Evolutionary conservation across 257 asterid species (phyloP).

Genomic region (Nicotiana knightiana): DNA sequence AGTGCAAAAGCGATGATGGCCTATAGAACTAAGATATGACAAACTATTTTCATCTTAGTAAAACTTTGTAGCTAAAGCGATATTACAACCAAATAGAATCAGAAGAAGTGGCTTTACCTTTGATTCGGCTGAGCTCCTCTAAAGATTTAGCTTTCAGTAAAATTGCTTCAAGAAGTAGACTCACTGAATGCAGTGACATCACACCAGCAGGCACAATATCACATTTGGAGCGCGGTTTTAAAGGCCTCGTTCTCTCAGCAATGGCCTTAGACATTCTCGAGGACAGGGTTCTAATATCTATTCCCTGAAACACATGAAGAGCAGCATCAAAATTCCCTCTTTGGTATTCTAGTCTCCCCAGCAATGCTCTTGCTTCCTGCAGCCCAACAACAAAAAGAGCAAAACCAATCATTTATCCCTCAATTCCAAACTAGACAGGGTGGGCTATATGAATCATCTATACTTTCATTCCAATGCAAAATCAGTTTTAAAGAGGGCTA

Average conservation of each 20-base stretch:
- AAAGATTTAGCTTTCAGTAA: slow-evolving; percentile 68
- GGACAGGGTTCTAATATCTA: slow-evolving; percentile 62
- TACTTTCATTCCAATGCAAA: no score
- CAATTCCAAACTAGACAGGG: neutral
- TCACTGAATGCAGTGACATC: slow-evolving; percentile 86
- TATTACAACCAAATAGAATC: neutral
- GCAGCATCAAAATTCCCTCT: slow-evolving; percentile 94
- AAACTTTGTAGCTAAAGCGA: neutral
- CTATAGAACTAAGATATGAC: neutral
- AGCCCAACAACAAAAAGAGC: slow-evolving; percentile 10
- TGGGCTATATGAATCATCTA: neutral
- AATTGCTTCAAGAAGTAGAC: slow-evolving; percentile 84
- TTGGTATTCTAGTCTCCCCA: slow-evolving; percentile 91
- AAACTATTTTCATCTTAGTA: neutral
- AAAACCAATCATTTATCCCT: neutral
- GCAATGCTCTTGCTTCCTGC: slow-evolving; percentile 91
- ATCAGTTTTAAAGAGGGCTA: no score
- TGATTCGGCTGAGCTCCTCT: slow-evolving; percentile 63
- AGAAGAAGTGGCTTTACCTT: slow-evolving; percentile 38
- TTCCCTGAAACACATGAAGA: slow-evolving; percentile 92
- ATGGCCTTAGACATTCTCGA: slow-evolving; percentile 72
- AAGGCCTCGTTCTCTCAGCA: slow-evolving; percentile 43
- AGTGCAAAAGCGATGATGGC: neutral
- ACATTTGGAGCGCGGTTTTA: slow-evolving; percentile 45
- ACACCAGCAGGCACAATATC: slow-evolving; percentile 36